Percentiles rank a stretch among this genome's conserved stretches.
phyloP scores from a whole-genome alignment of 2,329 filamentous ascomycete species.

The Capronia epimyces region DNA sequence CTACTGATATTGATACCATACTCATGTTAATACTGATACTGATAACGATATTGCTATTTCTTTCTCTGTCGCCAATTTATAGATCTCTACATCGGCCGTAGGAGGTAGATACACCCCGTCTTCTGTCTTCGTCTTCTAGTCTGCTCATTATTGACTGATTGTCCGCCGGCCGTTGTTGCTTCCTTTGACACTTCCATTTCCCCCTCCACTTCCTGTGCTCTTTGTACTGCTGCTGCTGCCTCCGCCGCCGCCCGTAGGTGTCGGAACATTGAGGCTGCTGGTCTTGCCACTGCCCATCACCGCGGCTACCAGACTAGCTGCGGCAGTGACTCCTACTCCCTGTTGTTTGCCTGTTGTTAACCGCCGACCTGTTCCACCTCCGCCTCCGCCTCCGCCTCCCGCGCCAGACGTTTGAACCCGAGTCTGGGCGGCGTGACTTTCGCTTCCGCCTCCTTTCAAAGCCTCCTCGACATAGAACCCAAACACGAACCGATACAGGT shows the following conservation, averaged over 20 bases:
- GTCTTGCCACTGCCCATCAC: slow-evolving; percentile 9
- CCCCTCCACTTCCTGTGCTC: slow-evolving; percentile 4
- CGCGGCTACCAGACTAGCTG: slow-evolving; percentile 19
- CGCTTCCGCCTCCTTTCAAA: slow-evolving; percentile 30
- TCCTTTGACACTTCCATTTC: slow-evolving; percentile 2
- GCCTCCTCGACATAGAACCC: slow-evolving; percentile 77
- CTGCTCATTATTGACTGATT: slow-evolving; percentile 12
- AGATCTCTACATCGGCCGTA: no score
- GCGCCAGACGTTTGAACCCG: background rate
- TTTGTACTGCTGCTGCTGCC: background rate
- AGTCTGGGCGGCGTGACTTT: slow-evolving; percentile 4
- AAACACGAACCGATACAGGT: slow-evolving; percentile 79
- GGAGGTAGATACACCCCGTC: no score
- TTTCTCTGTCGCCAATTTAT: no score
- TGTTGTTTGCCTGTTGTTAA: background rate
- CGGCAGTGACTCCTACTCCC: background rate
- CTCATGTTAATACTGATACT: no score
- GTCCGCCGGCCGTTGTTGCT: slow-evolving; percentile 9
- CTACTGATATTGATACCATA: no score
- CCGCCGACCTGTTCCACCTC: background rate
- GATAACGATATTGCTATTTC: no score
- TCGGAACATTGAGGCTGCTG: background rate
- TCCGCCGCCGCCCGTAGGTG: background rate
- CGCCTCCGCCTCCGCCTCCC: background rate
- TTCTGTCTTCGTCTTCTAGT: no score